Conservation (phyloP, 2,329 filamentous ascomycete genomes). For the Lecanicillium sp. region DNA sequence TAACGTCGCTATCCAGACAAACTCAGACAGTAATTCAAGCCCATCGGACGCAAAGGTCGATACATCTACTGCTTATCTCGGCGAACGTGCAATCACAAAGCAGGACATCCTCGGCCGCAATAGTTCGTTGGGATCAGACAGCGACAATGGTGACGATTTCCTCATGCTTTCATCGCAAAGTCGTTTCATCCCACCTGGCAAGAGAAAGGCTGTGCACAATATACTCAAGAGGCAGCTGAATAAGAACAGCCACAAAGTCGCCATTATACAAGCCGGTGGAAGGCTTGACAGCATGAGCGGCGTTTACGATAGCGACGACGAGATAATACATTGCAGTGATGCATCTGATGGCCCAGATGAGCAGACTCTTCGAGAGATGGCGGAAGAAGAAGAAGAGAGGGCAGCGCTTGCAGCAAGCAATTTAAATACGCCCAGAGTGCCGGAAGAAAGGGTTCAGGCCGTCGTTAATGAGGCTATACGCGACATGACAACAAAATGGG, state of each 20-base stretch:
- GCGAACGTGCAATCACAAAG: constrained; percentile 20
- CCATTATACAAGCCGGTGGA: constrained; percentile 3
- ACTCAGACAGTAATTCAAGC: neutral
- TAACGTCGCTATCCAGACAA: constrained; percentile 6
- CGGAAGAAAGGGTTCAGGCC: constrained; percentile 27
- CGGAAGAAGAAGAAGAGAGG: constrained; percentile 40
- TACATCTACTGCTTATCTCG: constrained; percentile 25
- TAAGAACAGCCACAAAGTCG: constrained; percentile 16
- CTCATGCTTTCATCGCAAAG: neutral
- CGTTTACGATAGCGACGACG: constrained; percentile 20
- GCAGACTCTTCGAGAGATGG: constrained; percentile 54
- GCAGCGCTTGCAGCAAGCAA: neutral
- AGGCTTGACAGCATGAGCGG: constrained; percentile 1
- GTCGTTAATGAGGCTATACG: constrained; percentile 48
- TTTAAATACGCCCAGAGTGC: too few relatives aligned
- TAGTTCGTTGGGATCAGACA: neutral
- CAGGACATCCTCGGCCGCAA: constrained; percentile 10
- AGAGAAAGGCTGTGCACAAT: constrained; percentile 33
- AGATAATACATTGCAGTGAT: constrained; percentile 36
- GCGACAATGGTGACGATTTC: constrained; percentile 3
- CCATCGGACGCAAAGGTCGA: constrained; percentile 9
- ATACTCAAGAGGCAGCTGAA: constrained; percentile 32
- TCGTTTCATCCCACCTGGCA: constrained; percentile 29
- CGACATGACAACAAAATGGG: constrained; percentile 47
- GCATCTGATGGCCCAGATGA: constrained; percentile 37